Evolutionary conservation across 768 basidiomycete species (phyloP).

Genomic region (Leccinum obscurum): DNA sequence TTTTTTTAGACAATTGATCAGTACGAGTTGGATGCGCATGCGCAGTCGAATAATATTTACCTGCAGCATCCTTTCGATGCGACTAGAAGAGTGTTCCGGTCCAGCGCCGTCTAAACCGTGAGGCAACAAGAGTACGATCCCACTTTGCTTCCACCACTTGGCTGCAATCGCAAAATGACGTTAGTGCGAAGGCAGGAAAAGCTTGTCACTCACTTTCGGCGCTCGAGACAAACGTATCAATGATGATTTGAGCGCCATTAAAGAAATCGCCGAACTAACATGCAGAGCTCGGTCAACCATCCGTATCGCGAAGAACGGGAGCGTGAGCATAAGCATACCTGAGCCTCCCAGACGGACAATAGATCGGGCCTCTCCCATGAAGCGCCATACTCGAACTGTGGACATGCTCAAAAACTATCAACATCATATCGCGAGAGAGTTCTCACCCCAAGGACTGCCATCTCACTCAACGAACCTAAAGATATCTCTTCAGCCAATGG

Average conservation of each 20-base stretch:
- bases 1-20: background rate
- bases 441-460: constrained; percentile 83
- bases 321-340: constrained; percentile 42
- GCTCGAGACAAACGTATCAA: constrained; percentile 86
- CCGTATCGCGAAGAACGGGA: background rate
- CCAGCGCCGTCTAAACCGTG: constrained; percentile 93
- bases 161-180: constrained; percentile 42
- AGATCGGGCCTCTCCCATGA: constrained; percentile 86
- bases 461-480: constrained; percentile 82
- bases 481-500: background rate
- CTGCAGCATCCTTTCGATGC: constrained; percentile 90
- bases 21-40: background rate
- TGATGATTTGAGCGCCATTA: constrained; percentile 85
- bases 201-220: constrained; percentile 62
- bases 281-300: background rate
- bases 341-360: constrained; percentile 90
- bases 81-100: constrained; percentile 88
- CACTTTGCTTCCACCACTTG: constrained; percentile 93
- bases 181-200: background rate
- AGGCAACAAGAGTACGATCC: constrained; percentile 80
- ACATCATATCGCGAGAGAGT: background rate
- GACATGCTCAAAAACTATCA: constrained; percentile 3
- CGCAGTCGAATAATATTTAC: constrained; percentile 36
- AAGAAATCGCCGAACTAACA: constrained; percentile 89
- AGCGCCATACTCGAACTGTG: constrained; percentile 84